A percentile compares a stretch with the other conserved stretches of the same genome.
phyloP scores from a whole-genome alignment of 1,284 basidiomycete genomes.

The Somion occarium region DNA sequence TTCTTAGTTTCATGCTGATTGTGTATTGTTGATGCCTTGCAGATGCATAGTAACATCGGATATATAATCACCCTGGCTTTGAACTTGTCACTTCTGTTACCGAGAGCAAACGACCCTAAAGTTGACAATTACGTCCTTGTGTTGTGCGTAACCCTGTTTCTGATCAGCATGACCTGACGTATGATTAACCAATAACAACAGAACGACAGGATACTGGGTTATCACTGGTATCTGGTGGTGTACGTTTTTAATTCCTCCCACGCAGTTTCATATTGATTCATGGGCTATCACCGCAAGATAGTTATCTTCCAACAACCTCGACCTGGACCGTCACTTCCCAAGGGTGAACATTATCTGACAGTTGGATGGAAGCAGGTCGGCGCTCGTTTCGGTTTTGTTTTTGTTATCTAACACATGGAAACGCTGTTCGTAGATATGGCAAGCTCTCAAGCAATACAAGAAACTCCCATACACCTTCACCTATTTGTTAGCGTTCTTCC shows the following conservation, averaged over 20 bases:
- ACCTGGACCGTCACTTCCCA: slow-evolving; percentile 67
- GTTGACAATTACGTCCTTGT: slow-evolving; percentile 71
- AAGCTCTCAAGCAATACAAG: slow-evolving; percentile 64
- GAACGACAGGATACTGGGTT: slow-evolving; percentile 73
- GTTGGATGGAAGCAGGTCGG: slow-evolving; percentile 77
- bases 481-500: slow-evolving; percentile 72
- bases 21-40: background rate
- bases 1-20: background rate
- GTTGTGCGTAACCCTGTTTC: slow-evolving; percentile 36
- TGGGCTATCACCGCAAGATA: no score
- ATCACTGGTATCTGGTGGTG: slow-evolving; percentile 79
- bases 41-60: slow-evolving; percentile 76
- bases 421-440: slow-evolving; percentile 51
- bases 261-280: background rate
- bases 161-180: background rate
- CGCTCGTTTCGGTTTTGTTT: no score
- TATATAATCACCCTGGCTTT: slow-evolving; percentile 64
- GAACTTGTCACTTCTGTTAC: slow-evolving; percentile 72
- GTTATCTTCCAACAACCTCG: slow-evolving; percentile 76
- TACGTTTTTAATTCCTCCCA: slow-evolving; percentile 23
- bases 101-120: slow-evolving; percentile 55
- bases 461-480: slow-evolving; percentile 72
- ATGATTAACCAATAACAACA: slow-evolving; percentile 22
- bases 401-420: no score
- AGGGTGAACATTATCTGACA: slow-evolving; percentile 67